Conservation (phyloP, 139 green algal genomes). For the Coccomyxa sp. region DNA sequence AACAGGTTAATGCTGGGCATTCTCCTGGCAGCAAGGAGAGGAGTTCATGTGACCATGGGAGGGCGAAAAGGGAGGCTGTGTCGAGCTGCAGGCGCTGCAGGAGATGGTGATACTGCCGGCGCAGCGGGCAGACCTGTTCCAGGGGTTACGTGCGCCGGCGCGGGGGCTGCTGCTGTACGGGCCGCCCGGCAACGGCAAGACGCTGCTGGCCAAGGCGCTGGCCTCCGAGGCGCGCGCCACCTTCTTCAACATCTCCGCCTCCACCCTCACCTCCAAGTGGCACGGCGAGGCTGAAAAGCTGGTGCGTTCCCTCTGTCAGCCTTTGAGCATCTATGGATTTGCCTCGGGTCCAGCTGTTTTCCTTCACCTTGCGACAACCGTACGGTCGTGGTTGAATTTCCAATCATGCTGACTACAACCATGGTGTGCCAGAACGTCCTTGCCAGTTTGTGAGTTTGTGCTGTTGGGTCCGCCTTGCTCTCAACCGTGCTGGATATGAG, state of each 20-base stretch:
- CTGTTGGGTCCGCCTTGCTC: too few relatives aligned
- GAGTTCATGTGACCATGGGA: too few relatives aligned
- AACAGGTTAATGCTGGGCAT: too few relatives aligned
- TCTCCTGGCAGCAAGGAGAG: too few relatives aligned
- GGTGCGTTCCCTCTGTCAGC: slow-evolving; percentile 41
- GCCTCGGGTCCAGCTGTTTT: not conserved
- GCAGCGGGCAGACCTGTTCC: slow-evolving; percentile 57
- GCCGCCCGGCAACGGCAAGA: slow-evolving; percentile 85
- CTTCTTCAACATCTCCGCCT: slow-evolving; percentile 86
- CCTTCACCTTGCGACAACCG: not conserved
- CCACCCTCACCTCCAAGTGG: slow-evolving; percentile 78
- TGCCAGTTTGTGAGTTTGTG: too few relatives aligned
- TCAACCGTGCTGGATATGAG: too few relatives aligned
- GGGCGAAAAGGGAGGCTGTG: not conserved
- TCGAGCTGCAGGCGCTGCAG: slow-evolving; percentile 44
- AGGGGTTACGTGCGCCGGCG: slow-evolving; percentile 68
- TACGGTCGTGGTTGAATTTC: too few relatives aligned
- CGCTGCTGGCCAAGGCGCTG: slow-evolving; percentile 53
- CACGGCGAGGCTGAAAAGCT: slow-evolving; percentile 93
- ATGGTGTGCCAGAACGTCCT: too few relatives aligned
- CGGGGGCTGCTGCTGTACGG: slow-evolving; percentile 83
- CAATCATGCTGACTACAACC: too few relatives aligned
- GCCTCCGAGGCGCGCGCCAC: slow-evolving; percentile 54
- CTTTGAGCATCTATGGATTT: not conserved
- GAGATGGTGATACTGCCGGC: slow-evolving; percentile 76